These are phyloP conservation scores for Pichia kluyveri DNA, from an alignment of 805 yeast species.

Conservation along the genomic window DNA sequence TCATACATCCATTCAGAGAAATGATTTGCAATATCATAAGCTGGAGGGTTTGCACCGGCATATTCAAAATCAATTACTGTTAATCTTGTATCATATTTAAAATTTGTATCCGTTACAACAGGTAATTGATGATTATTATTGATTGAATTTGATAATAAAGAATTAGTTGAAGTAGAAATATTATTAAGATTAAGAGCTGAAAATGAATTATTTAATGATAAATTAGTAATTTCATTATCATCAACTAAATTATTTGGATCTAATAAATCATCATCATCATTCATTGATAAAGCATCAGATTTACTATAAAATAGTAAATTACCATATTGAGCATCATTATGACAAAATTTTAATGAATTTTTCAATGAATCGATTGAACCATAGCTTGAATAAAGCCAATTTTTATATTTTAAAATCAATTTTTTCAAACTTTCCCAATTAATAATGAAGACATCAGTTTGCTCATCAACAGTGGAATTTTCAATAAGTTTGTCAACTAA, in stretches of 20 bases:
- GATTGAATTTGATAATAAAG: conserved; percentile 1
- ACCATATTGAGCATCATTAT: conserved; percentile 96
- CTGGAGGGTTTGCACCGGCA: conserved; percentile 84
- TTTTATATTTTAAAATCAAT: conserved; percentile 42
- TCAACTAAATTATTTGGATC: conserved; percentile 4
- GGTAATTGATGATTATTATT: conserved; percentile 16
- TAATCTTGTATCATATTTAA: conserved; percentile 48
- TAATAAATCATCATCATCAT: conserved; percentile 20
- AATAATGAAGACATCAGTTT: conserved; percentile 33
- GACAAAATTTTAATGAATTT: conserved; percentile 68
- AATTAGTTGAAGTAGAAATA: background rate
- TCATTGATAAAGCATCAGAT: conserved; percentile 18
- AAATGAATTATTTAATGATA: conserved; percentile 10
- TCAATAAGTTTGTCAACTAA: conserved; percentile 37
- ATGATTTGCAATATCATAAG: conserved; percentile 87
- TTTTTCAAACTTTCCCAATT: conserved; percentile 42
- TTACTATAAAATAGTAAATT: conserved; percentile 56
- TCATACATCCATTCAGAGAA: conserved; percentile 97
- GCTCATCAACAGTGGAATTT: conserved; percentile 26
- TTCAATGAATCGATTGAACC: conserved; percentile 31
- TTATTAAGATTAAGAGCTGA: too few relatives aligned
- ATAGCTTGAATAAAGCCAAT: conserved; percentile 52
- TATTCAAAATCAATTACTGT: conserved; percentile 97
- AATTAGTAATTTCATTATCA: conserved; percentile 10
- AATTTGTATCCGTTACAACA: conserved; percentile 22